Evolutionary conservation across 2,329 filamentous ascomycete genomes (phyloP), one percentile per base, ranked within the genome.

Genomic region (Cladosporium velox): DNA sequence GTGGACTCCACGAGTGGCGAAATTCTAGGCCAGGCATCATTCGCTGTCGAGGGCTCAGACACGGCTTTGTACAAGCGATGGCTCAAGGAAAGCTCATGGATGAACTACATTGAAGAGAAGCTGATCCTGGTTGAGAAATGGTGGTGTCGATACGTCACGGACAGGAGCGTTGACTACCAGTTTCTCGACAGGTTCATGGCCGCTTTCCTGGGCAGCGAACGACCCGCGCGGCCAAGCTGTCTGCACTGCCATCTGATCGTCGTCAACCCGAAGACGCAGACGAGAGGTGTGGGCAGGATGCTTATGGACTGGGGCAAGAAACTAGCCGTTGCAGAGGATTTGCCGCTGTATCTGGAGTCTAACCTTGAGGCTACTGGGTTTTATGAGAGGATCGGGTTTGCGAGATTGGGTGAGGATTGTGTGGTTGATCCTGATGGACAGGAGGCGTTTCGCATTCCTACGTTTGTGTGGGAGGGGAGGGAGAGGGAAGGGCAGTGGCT

Each of bases 241-340:
- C 32, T 59, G 38, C 57, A 59, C 21, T 47, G 24, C 1, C 57
- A 59, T 24, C n/a, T 59, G 38, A 59, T 59, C 26, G 35, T n/a
- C 7, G 38, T 59, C 38, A 24, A 41, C 41, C 57, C 57, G 38
- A 38, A 28, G n/a, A 38, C 8, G 38, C 57, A 59, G 6, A 24
- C 35, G 1, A 59, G 28, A 11, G 57, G 57, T n/a, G 57, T 59
- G 3, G 57, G 57, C 4, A 47, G 26, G 57, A 30, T 30, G 7
- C 32, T 65, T 12, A n/a, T 65, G n/a, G 35, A 57, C 26, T 65
- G 41, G 41, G 62, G 62, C 24, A 57, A 57, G 34, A 35, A 58
- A 6, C 18, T 54, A 21, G 62, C 62, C 1, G 51, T 41, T 1
- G 21, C 30, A 30, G 49, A 65, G 21, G 62, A 32, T 24, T 24